Percentiles rank a stretch among this genome's conserved stretches.
Conservation (phyloP, 208 protist genomes). For the Tritrichomonas foetus region DNA sequence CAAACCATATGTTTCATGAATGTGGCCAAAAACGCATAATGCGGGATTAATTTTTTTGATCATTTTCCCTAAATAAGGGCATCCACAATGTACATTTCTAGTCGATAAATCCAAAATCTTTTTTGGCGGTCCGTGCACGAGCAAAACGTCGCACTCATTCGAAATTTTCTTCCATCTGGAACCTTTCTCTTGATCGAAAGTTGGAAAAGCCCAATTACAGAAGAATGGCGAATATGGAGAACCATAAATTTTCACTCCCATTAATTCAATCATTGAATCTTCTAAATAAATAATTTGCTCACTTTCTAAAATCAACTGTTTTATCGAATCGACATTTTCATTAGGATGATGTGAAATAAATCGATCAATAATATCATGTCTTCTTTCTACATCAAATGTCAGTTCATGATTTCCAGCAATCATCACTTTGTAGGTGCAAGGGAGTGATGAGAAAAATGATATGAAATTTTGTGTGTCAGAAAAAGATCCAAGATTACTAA, state of each 20-base stretch:
- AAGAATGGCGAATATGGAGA: constrained; percentile 46
- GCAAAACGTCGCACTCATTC: background rate
- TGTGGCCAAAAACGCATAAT: constrained; percentile 47
- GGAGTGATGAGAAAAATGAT: background rate
- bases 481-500: background rate
- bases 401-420: constrained; percentile 32
- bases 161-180: constrained; percentile 33
- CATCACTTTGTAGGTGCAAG: background rate
- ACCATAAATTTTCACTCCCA: constrained; percentile 46
- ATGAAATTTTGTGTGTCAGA: background rate
- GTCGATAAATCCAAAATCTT: background rate
- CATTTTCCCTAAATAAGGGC: background rate
- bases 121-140: constrained; percentile 41
- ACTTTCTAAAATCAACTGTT: background rate
- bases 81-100: background rate
- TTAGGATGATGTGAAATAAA: background rate
- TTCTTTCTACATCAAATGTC: background rate
- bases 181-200: background rate
- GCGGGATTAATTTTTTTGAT: constrained; percentile 41
- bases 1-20: constrained; percentile 49
- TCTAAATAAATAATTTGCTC: constrained; percentile 33
- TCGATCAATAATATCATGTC: background rate
- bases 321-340: background rate
- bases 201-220: constrained; percentile 48
- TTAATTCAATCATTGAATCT: background rate